phyloP scores from a whole-genome alignment of 2,329 filamentous ascomycete genomes.

The Exophiala sp. region DNA sequence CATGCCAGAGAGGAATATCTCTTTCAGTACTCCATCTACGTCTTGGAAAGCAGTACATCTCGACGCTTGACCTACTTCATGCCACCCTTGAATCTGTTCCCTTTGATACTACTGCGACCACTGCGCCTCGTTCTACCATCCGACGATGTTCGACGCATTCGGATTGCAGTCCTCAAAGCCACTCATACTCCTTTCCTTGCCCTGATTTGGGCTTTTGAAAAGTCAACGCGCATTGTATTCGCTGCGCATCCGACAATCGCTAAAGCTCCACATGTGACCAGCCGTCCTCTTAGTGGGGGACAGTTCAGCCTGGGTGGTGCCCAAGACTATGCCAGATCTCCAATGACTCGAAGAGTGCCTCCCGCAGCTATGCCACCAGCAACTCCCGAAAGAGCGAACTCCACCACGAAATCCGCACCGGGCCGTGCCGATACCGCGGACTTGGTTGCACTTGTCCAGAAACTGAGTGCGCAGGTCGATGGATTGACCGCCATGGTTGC shows the following conservation, averaged over 20 bases:
- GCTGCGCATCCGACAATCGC: conserved; percentile 24
- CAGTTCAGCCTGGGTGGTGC: conserved; percentile 16
- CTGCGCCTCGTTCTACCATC: conserved; percentile 56
- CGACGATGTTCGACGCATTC: conserved; percentile 51
- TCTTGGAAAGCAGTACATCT: conserved; percentile 45
- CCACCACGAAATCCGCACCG: conserved; percentile 22
- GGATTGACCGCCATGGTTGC: conserved; percentile 28
- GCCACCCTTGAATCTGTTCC: conserved; percentile 56
- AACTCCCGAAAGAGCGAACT: conserved; percentile 10
- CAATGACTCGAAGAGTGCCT: conserved; percentile 14
- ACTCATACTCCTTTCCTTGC: conserved; percentile 58
- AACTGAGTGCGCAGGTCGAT: conserved; percentile 28
- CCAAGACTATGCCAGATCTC: conserved; percentile 17
- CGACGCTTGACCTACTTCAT: conserved; percentile 46
- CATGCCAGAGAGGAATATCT: conserved; percentile 61
- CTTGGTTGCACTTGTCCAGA: conserved; percentile 26
- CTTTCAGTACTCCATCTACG: conserved; percentile 50
- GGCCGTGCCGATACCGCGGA: conserved; percentile 21
- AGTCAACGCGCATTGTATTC: conserved; percentile 33
- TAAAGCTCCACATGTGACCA: conserved; percentile 20
- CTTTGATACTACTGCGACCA: conserved; percentile 54
- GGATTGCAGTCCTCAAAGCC: conserved; percentile 57
- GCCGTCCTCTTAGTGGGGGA: conserved; percentile 17
- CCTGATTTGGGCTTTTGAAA: conserved; percentile 56
- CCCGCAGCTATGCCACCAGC: conserved; percentile 14